phyloP scores from a whole-genome alignment of 78 protist genomes.

The Isochrysis galbana region DNA sequence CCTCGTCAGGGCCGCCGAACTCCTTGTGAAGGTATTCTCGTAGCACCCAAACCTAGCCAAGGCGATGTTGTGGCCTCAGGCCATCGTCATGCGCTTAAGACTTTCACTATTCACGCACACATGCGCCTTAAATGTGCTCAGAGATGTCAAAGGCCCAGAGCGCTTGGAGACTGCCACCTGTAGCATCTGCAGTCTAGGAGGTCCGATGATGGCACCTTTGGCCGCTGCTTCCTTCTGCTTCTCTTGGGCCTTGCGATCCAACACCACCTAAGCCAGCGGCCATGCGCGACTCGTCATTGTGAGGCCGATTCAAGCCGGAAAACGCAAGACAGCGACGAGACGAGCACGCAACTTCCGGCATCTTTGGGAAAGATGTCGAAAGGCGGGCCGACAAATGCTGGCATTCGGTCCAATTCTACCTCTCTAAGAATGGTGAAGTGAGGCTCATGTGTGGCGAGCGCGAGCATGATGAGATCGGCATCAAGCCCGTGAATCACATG shows the following conservation, averaged over 20 bases:
- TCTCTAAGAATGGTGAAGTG: slow-evolving; percentile 90
- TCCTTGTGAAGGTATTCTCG: slow-evolving; percentile 69
- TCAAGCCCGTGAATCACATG: slow-evolving; percentile 91
- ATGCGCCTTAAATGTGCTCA: too few relatives aligned
- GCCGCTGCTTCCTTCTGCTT: not conserved
- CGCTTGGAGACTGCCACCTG: too few relatives aligned
- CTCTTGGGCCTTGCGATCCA: not conserved
- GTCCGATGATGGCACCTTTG: not conserved
- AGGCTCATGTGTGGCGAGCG: slow-evolving; percentile 98
- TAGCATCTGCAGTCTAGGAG: slow-evolving; percentile 1
- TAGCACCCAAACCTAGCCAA: slow-evolving; percentile 45
- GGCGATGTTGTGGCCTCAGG: too few relatives aligned
- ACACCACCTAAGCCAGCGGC: not conserved
- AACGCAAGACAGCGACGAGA: too few relatives aligned
- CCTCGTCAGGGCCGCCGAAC: not conserved
- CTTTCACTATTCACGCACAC: too few relatives aligned
- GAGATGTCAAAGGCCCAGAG: too few relatives aligned
- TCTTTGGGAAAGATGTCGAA: too few relatives aligned
- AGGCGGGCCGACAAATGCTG: too few relatives aligned
- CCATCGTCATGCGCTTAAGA: too few relatives aligned
- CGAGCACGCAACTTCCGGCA: too few relatives aligned
- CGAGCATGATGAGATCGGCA: slow-evolving; percentile 98
- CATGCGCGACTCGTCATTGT: not conserved
- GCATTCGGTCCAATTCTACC: not conserved
- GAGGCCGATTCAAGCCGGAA: too few relatives aligned